Percentiles rank a stretch among this genome's conserved stretches.
Conservation (phyloP, 1,284 basidiomycete species). For the Garcileccinum viscosum region DNA sequence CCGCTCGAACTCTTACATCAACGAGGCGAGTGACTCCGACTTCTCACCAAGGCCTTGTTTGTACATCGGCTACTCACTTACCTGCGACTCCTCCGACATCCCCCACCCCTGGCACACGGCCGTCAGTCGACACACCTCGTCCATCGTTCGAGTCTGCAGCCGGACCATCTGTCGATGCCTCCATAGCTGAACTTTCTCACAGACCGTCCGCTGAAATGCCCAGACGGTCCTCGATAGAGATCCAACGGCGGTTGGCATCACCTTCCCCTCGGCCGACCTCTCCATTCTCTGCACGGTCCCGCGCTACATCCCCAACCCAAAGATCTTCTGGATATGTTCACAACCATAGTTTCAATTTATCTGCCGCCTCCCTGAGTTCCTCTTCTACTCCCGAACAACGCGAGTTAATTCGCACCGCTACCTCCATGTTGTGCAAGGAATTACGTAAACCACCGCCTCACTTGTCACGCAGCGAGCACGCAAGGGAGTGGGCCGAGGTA, state of each 20-base stretch:
- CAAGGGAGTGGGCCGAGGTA: slow-evolving; percentile 73
- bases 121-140: slow-evolving; percentile 41
- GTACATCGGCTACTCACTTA: slow-evolving; percentile 44
- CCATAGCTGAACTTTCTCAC: slow-evolving; percentile 40
- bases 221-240: slow-evolving; percentile 39
- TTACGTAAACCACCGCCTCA: slow-evolving; percentile 63
- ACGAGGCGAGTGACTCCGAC: slow-evolving; percentile 40
- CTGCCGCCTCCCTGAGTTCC: slow-evolving; percentile 55
- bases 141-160: no score
- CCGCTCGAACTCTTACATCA: slow-evolving; percentile 45
- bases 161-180: slow-evolving; percentile 36
- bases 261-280: slow-evolving; percentile 45
- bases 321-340: slow-evolving; percentile 54
- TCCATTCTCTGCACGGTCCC: slow-evolving; percentile 31
- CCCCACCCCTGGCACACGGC: slow-evolving; percentile 37
- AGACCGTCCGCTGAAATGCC: slow-evolving; percentile 36
- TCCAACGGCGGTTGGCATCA: slow-evolving; percentile 39
- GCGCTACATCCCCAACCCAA: slow-evolving; percentile 46
- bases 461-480: slow-evolving; percentile 52
- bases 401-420: slow-evolving; percentile 67
- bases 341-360: slow-evolving; percentile 59
- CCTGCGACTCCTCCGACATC: slow-evolving; percentile 37
- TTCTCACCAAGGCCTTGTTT: slow-evolving; percentile 40
- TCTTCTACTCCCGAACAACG: slow-evolving; percentile 61
- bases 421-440: slow-evolving; percentile 67